These are phyloP conservation scores for Larix kaempferi DNA, from an alignment of 75 land plant genomes.

Conservation along the genomic window DNA sequence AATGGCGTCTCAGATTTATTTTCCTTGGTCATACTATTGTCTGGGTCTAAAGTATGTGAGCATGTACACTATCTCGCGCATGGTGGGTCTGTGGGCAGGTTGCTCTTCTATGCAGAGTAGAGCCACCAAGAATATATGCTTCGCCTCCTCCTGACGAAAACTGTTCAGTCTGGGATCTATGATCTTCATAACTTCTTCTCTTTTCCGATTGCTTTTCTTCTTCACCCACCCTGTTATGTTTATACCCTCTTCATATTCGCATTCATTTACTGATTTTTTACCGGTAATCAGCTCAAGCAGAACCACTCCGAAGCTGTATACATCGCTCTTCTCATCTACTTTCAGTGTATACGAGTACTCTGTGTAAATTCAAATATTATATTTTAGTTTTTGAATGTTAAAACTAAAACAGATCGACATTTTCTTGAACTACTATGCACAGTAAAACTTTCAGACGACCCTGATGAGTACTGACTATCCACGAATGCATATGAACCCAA, in stretches of 20 bases:
- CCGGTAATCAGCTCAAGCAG: conserved; percentile 55
- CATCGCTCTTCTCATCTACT: conserved; percentile 63
- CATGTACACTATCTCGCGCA: conserved; percentile 54
- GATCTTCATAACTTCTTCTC: conserved; percentile 5
- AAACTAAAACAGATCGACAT: no score
- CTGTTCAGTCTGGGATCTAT: no score
- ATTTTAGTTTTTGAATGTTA: no score
- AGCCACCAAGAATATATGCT: no score
- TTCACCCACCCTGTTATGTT: conserved; percentile 53
- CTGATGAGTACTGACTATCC: no score
- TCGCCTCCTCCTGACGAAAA: no score
- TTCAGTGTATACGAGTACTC: conserved; percentile 57
- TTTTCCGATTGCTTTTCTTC: conserved; percentile 1
- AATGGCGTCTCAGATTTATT: no score
- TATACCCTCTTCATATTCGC: conserved; percentile 40
- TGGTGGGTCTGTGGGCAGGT: conserved; percentile 46
- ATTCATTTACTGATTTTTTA: conserved; percentile 30
- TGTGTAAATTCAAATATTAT: no score
- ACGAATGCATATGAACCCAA: no score
- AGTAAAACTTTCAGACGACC: no score
- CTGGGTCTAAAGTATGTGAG: conserved; percentile 20
- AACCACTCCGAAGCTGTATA: conserved; percentile 64
- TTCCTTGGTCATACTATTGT: no score
- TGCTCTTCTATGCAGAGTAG: conserved; percentile 39
- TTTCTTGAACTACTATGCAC: no score